Evolutionary conservation across 78 protist genomes (phyloP), one percentile per base, ranked within the genome.

Genomic region (Dictyostelium discoideum): DNA sequence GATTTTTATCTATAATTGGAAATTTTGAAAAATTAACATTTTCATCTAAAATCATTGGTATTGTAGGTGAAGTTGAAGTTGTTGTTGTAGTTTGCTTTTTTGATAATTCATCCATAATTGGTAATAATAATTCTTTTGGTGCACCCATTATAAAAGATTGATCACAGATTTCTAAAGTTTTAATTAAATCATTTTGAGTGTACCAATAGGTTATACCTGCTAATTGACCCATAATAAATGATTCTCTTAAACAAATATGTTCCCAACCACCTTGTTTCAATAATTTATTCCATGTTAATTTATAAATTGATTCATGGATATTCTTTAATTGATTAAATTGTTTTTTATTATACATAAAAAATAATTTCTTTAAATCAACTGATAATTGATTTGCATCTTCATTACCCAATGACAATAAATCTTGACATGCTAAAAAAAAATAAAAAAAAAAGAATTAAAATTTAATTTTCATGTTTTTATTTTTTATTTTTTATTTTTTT

Each of bases 101-200:
- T 40, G 87, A 57, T 10, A 18, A 37, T 46, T 29, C 85, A 39
- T 22, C 69, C 73, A 84, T 84, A 13, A 84, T n/a, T 48, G 87
- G 87, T 22, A 84, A 3, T n/a, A 84, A 10, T 20, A 84, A 14
- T 13, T 84, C 87, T 60, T 84, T 84, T 84, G 77, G 77, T 22
- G 77, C 78, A 84, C 87, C 87, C 37, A 84, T 18, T 37, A 84
- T 84, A 84, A 84, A 84, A 0, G 87, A 60, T 20, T 16, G 48
- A 60, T 84, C 87, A 18, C 65, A 63, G 3, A 84, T 14, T 22
- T 84, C 87, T 29, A 84, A 37, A 22, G 77, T 22, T 84, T 60
- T 84, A 29, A 14, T 84, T 22, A 10, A 63, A 26, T 84, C 87
- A 16, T 54, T 60, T 60, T 39, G 44, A 39, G 29, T 60, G 20